A percentile compares a stretch with the other conserved stretches of the same genome.
phyloP scores from a whole-genome alignment of 73 alveolate genomes.

The Stentor roeselii region DNA sequence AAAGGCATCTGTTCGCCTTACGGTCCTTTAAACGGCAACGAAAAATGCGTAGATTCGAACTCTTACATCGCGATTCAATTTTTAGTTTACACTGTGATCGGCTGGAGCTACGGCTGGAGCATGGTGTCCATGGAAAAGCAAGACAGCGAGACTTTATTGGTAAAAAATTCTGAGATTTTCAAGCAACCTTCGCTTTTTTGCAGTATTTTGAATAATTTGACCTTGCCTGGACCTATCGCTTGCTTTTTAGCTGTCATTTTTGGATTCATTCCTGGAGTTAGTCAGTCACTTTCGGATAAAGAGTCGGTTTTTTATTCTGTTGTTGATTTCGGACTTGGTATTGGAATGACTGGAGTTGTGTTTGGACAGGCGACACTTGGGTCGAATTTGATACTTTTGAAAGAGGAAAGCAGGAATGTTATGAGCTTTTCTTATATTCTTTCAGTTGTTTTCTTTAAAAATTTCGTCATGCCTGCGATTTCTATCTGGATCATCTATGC shows the following conservation, averaged over 20 bases:
- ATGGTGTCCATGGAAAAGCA: no score
- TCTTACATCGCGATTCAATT: neutral
- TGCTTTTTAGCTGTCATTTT: neutral
- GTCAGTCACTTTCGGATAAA: neutral
- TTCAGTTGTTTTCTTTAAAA: neutral
- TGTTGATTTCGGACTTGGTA: neutral
- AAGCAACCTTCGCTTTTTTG: neutral
- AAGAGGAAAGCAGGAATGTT: no score
- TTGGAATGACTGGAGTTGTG: neutral
- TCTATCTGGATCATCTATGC: neutral
- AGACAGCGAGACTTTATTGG: neutral
- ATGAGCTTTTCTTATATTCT: neutral
- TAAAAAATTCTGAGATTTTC: neutral
- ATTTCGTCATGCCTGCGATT: neutral
- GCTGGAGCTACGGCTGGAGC: neutral
- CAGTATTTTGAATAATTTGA: neutral
- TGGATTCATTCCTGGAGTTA: constrained; percentile 4
- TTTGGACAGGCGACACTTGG: neutral
- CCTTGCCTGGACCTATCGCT: constrained; percentile 9
- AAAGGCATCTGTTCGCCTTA: constrained; percentile 19
- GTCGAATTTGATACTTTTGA: neutral
- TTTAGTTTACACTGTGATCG: neutral
- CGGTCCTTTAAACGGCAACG: neutral
- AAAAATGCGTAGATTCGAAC: neutral
- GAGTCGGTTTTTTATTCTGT: neutral